These are phyloP conservation scores for Cyclotella baltica DNA, from an alignment of 108 stramenopile species.

Conservation along the genomic window DNA sequence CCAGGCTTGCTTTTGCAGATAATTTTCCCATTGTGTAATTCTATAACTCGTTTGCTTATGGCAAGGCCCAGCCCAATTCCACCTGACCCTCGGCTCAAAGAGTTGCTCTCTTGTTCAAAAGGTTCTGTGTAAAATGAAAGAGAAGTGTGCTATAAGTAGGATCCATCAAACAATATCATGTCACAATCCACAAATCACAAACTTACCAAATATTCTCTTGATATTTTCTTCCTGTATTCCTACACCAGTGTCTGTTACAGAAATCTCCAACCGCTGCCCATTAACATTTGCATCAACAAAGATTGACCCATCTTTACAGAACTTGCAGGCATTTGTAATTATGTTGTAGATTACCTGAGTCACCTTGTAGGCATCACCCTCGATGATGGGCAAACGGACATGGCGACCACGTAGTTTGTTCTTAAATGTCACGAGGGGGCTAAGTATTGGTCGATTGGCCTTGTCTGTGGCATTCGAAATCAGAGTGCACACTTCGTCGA, in stretches of 20 bases:
- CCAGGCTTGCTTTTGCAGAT: background rate
- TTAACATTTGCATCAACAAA: background rate
- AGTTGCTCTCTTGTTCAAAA: background rate
- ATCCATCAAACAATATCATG: too few relatives aligned
- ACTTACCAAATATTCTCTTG: constrained; percentile 18
- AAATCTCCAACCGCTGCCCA: background rate
- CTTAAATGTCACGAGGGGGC: background rate
- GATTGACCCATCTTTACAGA: constrained; percentile 5
- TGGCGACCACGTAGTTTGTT: background rate
- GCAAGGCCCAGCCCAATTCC: background rate
- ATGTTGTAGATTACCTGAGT: constrained; percentile 47
- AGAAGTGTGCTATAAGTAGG: too few relatives aligned
- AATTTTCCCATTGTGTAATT: background rate
- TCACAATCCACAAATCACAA: too few relatives aligned
- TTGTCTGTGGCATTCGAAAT: constrained; percentile 14
- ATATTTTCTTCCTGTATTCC: background rate
- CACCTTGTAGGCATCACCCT: constrained; percentile 32
- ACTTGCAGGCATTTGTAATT: constrained; percentile 44
- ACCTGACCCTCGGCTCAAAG: background rate
- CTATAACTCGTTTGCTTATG: background rate
- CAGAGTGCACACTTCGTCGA: constrained; percentile 6
- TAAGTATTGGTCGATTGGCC: constrained; percentile 4
- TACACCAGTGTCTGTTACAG: constrained; percentile 10
- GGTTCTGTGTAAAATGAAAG: too few relatives aligned
- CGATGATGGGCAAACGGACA: constrained; percentile 5